phyloP scores from a whole-genome alignment of 2,329 filamentous ascomycete genomes.

The Diaporthe vexans region DNA sequence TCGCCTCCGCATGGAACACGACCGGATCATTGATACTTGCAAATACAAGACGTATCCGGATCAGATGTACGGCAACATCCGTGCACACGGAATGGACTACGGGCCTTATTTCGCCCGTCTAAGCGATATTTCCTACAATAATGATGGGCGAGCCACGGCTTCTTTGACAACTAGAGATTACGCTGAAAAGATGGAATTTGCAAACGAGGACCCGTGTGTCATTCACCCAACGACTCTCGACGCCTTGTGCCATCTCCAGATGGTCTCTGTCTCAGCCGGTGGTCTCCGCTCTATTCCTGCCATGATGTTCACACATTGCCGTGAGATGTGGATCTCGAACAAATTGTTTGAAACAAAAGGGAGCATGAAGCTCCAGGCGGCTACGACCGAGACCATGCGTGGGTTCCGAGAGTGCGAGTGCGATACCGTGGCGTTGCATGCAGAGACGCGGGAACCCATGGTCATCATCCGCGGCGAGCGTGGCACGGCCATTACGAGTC shows the following conservation, averaged over 20 bases:
- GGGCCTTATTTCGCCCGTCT: neutral
- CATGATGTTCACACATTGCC: neutral
- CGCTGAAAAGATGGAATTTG: slow-evolving; percentile 43
- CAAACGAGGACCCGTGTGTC: slow-evolving; percentile 40
- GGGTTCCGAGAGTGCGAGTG: slow-evolving; percentile 4
- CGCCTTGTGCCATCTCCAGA: slow-evolving; percentile 17
- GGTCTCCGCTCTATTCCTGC: neutral
- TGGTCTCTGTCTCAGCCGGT: slow-evolving; percentile 21
- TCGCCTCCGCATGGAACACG: neutral
- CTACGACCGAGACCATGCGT: neutral
- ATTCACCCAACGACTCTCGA: slow-evolving; percentile 35
- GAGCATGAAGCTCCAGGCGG: neutral
- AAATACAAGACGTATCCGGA: slow-evolving; percentile 32
- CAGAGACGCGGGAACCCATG: neutral
- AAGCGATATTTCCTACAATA: neutral
- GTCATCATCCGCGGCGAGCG: slow-evolving; percentile 25
- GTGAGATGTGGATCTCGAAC: slow-evolving; percentile 10
- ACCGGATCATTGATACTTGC: neutral
- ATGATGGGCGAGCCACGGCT: neutral
- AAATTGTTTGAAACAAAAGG: slow-evolving; percentile 25
- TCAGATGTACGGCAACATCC: slow-evolving; percentile 25
- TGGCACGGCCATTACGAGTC: slow-evolving; percentile 20
- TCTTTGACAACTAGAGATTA: slow-evolving; percentile 14
- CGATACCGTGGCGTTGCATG: slow-evolving; percentile 4
- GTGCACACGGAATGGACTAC: neutral